phyloP scores from a whole-genome alignment of 148 eudicot genomes.

The Vaccinium macrocarpon region DNA sequence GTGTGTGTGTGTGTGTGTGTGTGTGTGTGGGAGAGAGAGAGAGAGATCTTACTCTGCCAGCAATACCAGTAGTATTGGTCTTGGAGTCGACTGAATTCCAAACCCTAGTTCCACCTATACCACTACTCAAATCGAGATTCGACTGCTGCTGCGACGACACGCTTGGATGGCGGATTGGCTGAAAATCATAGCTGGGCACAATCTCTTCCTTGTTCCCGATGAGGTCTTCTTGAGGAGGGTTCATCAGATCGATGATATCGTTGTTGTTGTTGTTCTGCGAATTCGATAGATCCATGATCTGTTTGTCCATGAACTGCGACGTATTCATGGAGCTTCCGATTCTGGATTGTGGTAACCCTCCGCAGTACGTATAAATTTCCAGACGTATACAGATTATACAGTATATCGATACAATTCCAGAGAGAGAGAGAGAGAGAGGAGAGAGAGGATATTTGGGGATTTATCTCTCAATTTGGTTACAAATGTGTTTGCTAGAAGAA shows the following conservation, averaged over 20 bases:
- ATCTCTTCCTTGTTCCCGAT: slow-evolving; percentile 53
- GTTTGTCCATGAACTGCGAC: slow-evolving; percentile 89
- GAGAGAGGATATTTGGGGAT: background rate
- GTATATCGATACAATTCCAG: background rate
- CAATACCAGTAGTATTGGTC: slow-evolving; percentile 22
- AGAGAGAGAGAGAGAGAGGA: background rate
- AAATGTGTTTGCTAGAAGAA: background rate
- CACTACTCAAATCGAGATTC: slow-evolving; percentile 17
- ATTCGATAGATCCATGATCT: slow-evolving; percentile 92
- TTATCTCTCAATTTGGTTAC: background rate
- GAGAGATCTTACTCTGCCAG: slow-evolving; percentile 38
- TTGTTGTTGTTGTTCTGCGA: slow-evolving; percentile 32
- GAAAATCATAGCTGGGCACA: slow-evolving; percentile 78
- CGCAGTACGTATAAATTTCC: background rate
- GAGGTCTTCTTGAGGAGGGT: slow-evolving; percentile 47
- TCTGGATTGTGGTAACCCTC: background rate
- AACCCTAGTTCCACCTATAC: slow-evolving; percentile 38
- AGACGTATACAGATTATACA: too few relatives aligned
- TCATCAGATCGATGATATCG: slow-evolving; percentile 73
- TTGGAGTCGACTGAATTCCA: slow-evolving; percentile 63
- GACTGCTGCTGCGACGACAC: slow-evolving; percentile 24
- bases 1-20: too few relatives aligned
- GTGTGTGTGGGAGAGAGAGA: background rate
- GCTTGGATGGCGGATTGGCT: slow-evolving; percentile 56
- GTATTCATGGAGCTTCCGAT: slow-evolving; percentile 54